Conservation (phyloP, 805 yeast genomes). For the Candida chauliodis region DNA sequence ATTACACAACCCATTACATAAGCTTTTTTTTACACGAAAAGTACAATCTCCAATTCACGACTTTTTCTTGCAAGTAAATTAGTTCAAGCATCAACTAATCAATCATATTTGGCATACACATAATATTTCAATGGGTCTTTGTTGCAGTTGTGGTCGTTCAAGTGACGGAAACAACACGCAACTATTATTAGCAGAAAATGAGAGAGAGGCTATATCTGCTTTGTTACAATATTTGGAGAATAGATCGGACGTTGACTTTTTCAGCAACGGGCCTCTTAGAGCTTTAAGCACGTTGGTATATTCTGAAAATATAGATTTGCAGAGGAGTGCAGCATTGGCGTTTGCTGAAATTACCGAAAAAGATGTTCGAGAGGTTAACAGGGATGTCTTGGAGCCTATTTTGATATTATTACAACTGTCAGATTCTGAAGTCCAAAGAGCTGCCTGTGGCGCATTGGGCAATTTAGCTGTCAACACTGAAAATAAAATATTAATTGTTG, state of each 20-base stretch:
- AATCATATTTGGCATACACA: no score
- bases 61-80: background rate
- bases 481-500: conserved; percentile 88
- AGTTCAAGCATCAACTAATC: no score
- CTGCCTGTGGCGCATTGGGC: conserved; percentile 99
- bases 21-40: conserved; percentile 1
- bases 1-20: background rate
- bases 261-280: conserved; percentile 77
- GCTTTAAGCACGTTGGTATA: conserved; percentile 91
- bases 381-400: conserved; percentile 92
- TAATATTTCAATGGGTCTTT: conserved; percentile 38
- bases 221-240: conserved; percentile 86
- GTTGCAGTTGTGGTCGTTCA: conserved; percentile 43
- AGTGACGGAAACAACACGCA: conserved; percentile 69
- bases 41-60: background rate
- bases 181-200: conserved; percentile 81
- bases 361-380: conserved; percentile 83
- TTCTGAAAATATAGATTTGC: conserved; percentile 91
- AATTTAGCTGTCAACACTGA: conserved; percentile 95
- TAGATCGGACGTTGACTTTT: conserved; percentile 82
- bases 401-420: conserved; percentile 78
- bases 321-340: conserved; percentile 95
- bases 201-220: conserved; percentile 92
- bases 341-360: conserved; percentile 98
- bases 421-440: conserved; percentile 95